Evolutionary conservation across 768 basidiomycete species (phyloP).

Genomic region (Lactarius evosmus): DNA sequence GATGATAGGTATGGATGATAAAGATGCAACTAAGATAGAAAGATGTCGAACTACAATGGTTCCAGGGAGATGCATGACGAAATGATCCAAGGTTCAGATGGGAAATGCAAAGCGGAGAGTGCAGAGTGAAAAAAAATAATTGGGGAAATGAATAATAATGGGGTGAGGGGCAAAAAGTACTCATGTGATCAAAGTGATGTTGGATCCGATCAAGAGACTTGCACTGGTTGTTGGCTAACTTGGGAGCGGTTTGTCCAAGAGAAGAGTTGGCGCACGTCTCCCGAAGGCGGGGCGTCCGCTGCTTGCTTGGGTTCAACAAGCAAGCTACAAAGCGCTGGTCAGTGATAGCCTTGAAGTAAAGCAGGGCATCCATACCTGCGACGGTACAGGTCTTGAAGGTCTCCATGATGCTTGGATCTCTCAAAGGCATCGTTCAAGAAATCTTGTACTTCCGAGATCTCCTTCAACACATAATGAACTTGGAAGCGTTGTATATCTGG

Average conservation of each 20-base stretch:
- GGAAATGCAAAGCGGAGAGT: slow-evolving; percentile 18
- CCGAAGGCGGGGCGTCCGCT: slow-evolving; percentile 58
- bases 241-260: slow-evolving; percentile 59
- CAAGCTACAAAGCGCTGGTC: slow-evolving; percentile 45
- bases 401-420: slow-evolving; percentile 71
- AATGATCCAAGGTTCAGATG: slow-evolving; percentile 21
- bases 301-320: slow-evolving; percentile 81
- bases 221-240: slow-evolving; percentile 28
- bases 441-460: slow-evolving; percentile 84
- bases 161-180: not conserved
- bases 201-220: slow-evolving; percentile 16
- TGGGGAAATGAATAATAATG: slow-evolving; percentile 4
- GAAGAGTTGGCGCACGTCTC: slow-evolving; percentile 77
- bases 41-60: slow-evolving; percentile 25
- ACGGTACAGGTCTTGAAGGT: slow-evolving; percentile 80
- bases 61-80: slow-evolving; percentile 25
- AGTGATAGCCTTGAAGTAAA: slow-evolving; percentile 19
- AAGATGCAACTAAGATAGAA: slow-evolving; percentile 25
- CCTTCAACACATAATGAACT: slow-evolving; percentile 78
- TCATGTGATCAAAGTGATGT: not conserved
- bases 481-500: slow-evolving; percentile 93
- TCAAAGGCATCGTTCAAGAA: slow-evolving; percentile 74
- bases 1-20: slow-evolving; percentile 26
- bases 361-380: slow-evolving; percentile 55
- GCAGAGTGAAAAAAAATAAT: slow-evolving; percentile 4